phyloP scores from a whole-genome alignment of 176 grass and related monocot genomes.

The Triticum timopheevii region DNA sequence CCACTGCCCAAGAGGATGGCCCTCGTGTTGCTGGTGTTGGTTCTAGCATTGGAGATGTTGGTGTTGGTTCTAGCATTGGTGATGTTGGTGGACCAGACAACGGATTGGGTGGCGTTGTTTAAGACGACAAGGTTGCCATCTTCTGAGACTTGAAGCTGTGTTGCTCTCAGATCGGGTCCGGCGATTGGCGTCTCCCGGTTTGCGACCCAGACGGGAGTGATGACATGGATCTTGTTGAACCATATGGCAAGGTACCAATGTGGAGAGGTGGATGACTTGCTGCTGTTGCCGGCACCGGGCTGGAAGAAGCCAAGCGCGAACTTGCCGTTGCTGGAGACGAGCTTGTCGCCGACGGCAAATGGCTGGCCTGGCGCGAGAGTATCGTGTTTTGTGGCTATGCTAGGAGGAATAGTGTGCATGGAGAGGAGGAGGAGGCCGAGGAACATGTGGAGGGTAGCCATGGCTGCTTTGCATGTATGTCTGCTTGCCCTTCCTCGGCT shows the following conservation, averaged over 20 bases:
- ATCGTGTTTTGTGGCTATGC: neutral
- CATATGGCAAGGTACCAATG: neutral
- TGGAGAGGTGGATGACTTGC: neutral
- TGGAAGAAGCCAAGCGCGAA: slow-evolving; percentile 42
- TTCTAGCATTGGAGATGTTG: neutral
- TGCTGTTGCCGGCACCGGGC: neutral
- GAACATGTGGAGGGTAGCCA: neutral
- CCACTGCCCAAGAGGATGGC: slow-evolving; percentile 28
- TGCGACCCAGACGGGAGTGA: neutral
- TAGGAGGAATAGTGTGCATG: neutral
- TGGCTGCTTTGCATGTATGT: neutral
- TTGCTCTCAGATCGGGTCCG: neutral
- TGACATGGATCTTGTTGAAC: slow-evolving; percentile 5
- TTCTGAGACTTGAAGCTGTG: slow-evolving; percentile 2
- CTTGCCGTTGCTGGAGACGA: slow-evolving; percentile 15
- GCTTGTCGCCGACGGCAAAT: slow-evolving; percentile 27
- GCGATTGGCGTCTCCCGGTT: neutral
- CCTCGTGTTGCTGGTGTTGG: neutral
- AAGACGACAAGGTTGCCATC: slow-evolving; percentile 36
- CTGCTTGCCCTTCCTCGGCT: neutral
- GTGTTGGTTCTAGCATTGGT: neutral
- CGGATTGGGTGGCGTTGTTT: neutral
- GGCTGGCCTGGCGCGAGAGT: slow-evolving; percentile 11
- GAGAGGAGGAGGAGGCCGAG: slow-evolving; percentile 1
- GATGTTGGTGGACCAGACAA: slow-evolving; percentile 31